These are phyloP conservation scores for Fusarium longipes DNA, from an alignment of 2,329 filamentous ascomycete genomes.

Conservation along the genomic window DNA sequence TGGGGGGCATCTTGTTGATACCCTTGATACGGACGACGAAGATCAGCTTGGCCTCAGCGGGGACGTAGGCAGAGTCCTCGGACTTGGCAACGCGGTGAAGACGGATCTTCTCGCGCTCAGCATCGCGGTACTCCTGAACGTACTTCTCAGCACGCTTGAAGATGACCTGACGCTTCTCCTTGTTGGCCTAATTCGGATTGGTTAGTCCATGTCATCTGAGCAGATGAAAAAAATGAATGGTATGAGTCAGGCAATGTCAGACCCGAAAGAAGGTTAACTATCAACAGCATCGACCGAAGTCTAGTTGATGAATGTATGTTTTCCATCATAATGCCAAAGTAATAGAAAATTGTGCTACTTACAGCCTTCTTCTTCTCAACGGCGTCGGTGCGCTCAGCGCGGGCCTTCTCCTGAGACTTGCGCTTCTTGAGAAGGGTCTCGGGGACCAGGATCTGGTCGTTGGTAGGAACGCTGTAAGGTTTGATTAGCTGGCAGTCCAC, in stretches of 20 bases:
- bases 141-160: constrained; percentile 99
- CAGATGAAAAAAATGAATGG: constrained; percentile 34
- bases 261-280: constrained; percentile 99
- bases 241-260: constrained; percentile 70
- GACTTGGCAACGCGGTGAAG: constrained; percentile 89
- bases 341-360: constrained; percentile 60
- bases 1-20: constrained; percentile 99
- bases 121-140: constrained; percentile 99
- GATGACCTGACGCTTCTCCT: constrained; percentile 98
- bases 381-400: constrained; percentile 85
- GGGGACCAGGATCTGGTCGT: constrained; percentile 95
- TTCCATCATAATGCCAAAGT: constrained; percentile 79
- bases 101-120: constrained; percentile 98
- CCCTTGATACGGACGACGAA: constrained; percentile 99
- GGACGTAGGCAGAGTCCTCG: constrained; percentile 92
- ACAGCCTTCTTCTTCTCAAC: constrained; percentile 92
- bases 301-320: constrained; percentile 89
- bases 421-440: constrained; percentile 99
- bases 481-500: constrained; percentile 84
- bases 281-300: constrained; percentile 96
- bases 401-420: constrained; percentile 99
- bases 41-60: constrained; percentile 94
- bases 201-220: constrained; percentile 51
- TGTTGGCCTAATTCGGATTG: constrained; percentile 78
- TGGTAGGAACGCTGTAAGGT: constrained; percentile 79